Conservation (phyloP, 73 alveolate species). For the Paramecium sexaurelia region DNA sequence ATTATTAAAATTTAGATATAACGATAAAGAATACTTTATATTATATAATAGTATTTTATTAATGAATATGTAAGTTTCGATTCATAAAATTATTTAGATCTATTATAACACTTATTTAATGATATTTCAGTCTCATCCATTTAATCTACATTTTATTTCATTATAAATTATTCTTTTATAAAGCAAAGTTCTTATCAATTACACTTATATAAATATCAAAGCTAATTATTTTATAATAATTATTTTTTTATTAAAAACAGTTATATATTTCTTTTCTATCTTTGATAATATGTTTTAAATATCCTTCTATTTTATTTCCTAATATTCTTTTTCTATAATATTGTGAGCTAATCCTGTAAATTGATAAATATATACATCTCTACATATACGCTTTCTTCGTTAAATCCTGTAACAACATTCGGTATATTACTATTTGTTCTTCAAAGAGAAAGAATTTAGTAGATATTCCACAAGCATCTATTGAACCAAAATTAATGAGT, state of each 20-base stretch:
- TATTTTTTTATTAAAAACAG: background rate
- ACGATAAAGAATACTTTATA: too few species aligned
- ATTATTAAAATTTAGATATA: too few species aligned
- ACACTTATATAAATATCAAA: slow-evolving; percentile 48
- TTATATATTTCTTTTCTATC: background rate
- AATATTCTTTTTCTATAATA: background rate
- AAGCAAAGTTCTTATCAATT: slow-evolving; percentile 20
- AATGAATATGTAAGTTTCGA: too few species aligned
- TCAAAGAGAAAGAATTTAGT: background rate
- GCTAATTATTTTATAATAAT: background rate
- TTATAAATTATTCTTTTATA: background rate
- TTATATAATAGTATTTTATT: too few species aligned
- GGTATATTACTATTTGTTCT: background rate
- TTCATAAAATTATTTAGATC: too few species aligned
- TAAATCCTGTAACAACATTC: background rate
- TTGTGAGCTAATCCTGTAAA: too few species aligned
- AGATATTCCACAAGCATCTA: background rate
- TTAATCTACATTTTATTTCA: background rate
- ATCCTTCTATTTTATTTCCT: background rate
- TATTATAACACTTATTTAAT: background rate
- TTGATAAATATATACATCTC: background rate
- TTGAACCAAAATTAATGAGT: background rate
- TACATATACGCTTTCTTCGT: background rate
- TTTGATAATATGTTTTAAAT: background rate
- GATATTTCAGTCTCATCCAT: background rate